phyloP scores from a whole-genome alignment of 2,329 filamentous ascomycete species.

The Grosmannia huntii region DNA sequence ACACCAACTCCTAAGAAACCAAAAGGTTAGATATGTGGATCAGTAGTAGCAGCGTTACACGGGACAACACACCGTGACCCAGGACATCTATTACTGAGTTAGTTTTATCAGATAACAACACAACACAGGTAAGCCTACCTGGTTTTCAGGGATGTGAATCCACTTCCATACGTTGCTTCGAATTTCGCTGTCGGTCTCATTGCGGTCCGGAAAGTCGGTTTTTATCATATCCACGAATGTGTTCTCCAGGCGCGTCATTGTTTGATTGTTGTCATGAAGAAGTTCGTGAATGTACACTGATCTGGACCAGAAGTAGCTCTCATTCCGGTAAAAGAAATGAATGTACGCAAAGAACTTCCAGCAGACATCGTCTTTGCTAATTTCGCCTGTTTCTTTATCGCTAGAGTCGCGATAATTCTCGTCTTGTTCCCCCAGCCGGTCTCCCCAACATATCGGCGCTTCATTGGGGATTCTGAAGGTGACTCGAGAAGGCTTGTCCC shows the following conservation, averaged over 20 bases:
- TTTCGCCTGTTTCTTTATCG: background rate
- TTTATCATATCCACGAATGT: background rate
- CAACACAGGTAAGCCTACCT: background rate
- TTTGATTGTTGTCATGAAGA: background rate
- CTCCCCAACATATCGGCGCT: background rate
- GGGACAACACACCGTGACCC: background rate
- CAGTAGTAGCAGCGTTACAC: background rate
- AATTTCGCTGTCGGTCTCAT: background rate
- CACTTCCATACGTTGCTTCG: background rate
- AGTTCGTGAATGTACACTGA: background rate
- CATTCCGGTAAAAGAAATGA: background rate
- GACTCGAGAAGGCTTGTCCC: background rate
- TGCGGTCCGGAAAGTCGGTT: background rate
- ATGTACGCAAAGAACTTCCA: background rate
- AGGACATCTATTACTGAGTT: background rate
- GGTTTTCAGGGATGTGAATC: constrained; percentile 2
- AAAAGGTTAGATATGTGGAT: background rate
- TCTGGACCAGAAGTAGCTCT: background rate
- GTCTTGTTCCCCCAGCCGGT: background rate
- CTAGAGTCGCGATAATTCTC: background rate
- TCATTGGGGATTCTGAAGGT: background rate
- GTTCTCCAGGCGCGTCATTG: background rate
- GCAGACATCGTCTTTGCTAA: background rate
- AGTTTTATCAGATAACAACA: background rate
- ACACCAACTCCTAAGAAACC: background rate